phyloP scores from a whole-genome alignment of 805 yeast genomes.

The Wickerhamomyces strasburgensis region DNA sequence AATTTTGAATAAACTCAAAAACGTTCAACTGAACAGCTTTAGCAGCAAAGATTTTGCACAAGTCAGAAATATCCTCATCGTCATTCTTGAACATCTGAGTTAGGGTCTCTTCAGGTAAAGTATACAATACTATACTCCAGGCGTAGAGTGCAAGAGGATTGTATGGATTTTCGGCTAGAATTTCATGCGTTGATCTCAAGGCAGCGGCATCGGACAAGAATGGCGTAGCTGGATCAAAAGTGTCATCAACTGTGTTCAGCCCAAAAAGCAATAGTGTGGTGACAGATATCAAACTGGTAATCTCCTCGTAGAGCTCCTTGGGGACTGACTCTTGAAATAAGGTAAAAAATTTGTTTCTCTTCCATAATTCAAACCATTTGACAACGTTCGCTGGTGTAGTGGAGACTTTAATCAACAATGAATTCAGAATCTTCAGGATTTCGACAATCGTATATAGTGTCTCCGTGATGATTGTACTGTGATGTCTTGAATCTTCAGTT shows the following conservation, averaged over 20 bases:
- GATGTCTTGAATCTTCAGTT: conserved; percentile 9
- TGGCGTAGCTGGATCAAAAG: conserved; percentile 33
- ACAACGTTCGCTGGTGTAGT: conserved; percentile 31
- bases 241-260: conserved; percentile 43
- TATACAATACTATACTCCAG: conserved; percentile 60
- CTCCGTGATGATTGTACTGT: conserved; percentile 26
- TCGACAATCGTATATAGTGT: conserved; percentile 30
- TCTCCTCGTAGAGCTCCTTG: conserved; percentile 20
- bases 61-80: conserved; percentile 15
- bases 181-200: conserved; percentile 37
- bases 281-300: conserved; percentile 45
- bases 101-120: conserved; percentile 41
- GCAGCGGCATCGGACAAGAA: conserved; percentile 36
- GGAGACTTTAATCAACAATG: conserved; percentile 36
- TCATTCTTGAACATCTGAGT: conserved; percentile 32
- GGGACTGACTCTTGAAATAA: conserved; percentile 14
- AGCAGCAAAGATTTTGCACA: conserved; percentile 11
- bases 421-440: conserved; percentile 34
- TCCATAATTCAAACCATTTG: conserved; percentile 55
- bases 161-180: conserved; percentile 31
- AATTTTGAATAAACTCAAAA: conserved; percentile 37
- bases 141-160: conserved; percentile 53
- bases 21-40: conserved; percentile 38
- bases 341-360: conserved; percentile 24
- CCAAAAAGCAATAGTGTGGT: conserved; percentile 52